Evolutionary conservation across 2,329 filamentous ascomycete genomes (phyloP), one percentile per base, ranked within the genome.

Genomic region (Septoria linicola): DNA sequence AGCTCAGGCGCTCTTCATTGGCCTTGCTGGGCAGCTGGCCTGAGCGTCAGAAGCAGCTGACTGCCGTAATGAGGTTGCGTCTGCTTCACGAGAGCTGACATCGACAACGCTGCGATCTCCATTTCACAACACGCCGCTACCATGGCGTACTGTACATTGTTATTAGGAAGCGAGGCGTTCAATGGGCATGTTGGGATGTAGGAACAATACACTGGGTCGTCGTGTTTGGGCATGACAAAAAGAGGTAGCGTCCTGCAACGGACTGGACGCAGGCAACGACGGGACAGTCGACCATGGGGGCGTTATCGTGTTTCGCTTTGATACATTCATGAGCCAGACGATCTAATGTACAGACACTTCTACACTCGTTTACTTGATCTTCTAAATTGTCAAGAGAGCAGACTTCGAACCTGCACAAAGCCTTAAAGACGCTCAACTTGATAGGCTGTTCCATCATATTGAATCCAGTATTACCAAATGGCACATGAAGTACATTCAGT

Each of bases 1-100:
- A 5, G 88, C 92, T 6, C 93, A 99, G 68, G 93, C 92, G 2
- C 80, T 99, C 30, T 93, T 97, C 67, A 87, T 97, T 74, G 93
- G 93, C 8, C 87, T 97, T 78, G 92, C 91, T 3, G 92, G 92
- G 13, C 93, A 90, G 60, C 76, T 83, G 55, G 80, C 79, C 49
- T 82, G 65, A 71, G 19, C 27, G 19, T 11, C 10, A 16, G 10
- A 17, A 7, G 13, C 11, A 14, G 20, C 32, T 11, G 20, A 11
- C 11, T 21, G 41, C n/a, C 25, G 20, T 23, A 19, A n/a, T n/a
- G n/a, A n/a, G n/a, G n/a, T n/a, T n/a, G n/a, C n/a, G n/a, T n/a
- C n/a, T n/a, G n/a, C n/a, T n/a, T n/a, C n/a, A n/a, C n/a, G n/a
- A n/a, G n/a, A n/a, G n/a, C n/a, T n/a, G n/a, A n/a, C n/a, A n/a